Evolutionary conservation across 2,329 filamentous ascomycete genomes (phyloP).

Genomic region (Penicillium verrucosum): DNA sequence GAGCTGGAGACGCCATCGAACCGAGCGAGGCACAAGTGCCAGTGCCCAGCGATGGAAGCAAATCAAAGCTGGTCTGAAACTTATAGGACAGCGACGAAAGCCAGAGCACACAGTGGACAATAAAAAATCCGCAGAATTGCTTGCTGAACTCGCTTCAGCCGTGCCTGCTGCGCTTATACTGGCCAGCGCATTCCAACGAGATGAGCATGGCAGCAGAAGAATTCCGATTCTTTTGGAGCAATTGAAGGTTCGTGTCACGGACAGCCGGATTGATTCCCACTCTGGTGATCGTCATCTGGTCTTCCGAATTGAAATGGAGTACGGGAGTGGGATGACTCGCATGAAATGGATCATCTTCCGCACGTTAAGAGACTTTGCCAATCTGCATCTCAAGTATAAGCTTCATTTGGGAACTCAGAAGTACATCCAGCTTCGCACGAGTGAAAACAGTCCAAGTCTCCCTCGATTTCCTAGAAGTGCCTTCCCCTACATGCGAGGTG

Average conservation of each 20-base stretch:
- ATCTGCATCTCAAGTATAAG: conserved; percentile 91
- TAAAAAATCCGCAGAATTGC: conserved; percentile 90
- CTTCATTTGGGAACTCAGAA: conserved; percentile 79
- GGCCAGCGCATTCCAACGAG: conserved; percentile 95
- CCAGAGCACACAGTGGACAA: conserved; percentile 84
- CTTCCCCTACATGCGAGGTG: conserved; percentile 82
- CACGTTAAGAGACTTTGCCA: conserved; percentile 83
- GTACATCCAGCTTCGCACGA: conserved; percentile 67
- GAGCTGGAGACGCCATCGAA: conserved; percentile 49
- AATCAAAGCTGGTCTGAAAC: conserved; percentile 82
- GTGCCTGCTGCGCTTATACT: conserved; percentile 91
- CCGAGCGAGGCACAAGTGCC: conserved; percentile 68
- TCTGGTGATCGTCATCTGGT: conserved; percentile 69
- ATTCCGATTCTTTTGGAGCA: conserved; percentile 95
- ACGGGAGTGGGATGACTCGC: conserved; percentile 88
- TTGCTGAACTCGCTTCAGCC: conserved; percentile 90
- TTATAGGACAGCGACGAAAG: conserved; percentile 73
- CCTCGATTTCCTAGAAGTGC: conserved; percentile 86
- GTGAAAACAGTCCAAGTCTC: conserved; percentile 71
- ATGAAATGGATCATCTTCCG: conserved; percentile 96
- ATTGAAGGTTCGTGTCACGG: conserved; percentile 80
- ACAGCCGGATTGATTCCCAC: conserved; percentile 66
- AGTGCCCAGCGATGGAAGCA: conserved; percentile 83
- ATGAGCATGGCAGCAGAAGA: conserved; percentile 91
- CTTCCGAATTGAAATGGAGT: conserved; percentile 90